Percentiles rank a stretch among this genome's conserved stretches.
phyloP scores from a whole-genome alignment of 441 rosid genomes.

The Biscutella laevigata region DNA sequence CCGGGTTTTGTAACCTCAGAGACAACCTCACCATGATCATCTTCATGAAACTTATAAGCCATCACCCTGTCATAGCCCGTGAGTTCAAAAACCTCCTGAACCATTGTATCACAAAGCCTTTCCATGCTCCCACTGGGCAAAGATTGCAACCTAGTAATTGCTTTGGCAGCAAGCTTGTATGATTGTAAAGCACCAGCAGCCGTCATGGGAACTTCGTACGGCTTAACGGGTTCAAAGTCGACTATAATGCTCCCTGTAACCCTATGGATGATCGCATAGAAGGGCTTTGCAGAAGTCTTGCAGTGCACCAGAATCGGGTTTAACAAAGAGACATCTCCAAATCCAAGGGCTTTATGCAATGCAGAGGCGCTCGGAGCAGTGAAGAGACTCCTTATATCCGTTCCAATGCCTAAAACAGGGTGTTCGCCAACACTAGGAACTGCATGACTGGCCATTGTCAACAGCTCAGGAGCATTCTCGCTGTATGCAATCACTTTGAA shows the following conservation, averaged over 20 bases:
- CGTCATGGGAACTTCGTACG: conserved; percentile 90
- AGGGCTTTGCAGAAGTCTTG: conserved; percentile 89
- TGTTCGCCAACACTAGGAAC: conserved; percentile 94
- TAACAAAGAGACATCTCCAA: conserved; percentile 80
- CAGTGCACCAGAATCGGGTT: conserved; percentile 90
- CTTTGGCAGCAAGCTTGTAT: conserved; percentile 93
- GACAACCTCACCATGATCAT: conserved; percentile 92
- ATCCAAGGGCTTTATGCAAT: conserved; percentile 78
- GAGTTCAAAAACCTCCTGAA: conserved; percentile 87
- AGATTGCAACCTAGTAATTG: conserved; percentile 77
- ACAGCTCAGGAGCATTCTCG: conserved; percentile 82
- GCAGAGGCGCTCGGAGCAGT: conserved; percentile 84
- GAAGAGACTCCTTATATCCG: conserved; percentile 66
- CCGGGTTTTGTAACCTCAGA: conserved; percentile 82
- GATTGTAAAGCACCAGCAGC: conserved; percentile 97
- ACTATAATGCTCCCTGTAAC: conserved; percentile 83
- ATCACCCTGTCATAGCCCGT: conserved; percentile 94
- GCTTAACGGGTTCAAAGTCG: conserved; percentile 93
- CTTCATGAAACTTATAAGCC: conserved; percentile 91
- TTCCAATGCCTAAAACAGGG: conserved; percentile 67
- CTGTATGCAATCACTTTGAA: conserved; percentile 81
- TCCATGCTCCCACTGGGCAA: conserved; percentile 86
- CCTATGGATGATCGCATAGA: conserved; percentile 77
- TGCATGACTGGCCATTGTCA: conserved; percentile 86
- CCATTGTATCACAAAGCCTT: conserved; percentile 88